A percentile compares a stretch with the other conserved stretches of the same genome.
These are phyloP conservation scores for Macrocybe gigantea DNA, from an alignment of 768 basidiomycete species.

Conservation along the genomic window DNA sequence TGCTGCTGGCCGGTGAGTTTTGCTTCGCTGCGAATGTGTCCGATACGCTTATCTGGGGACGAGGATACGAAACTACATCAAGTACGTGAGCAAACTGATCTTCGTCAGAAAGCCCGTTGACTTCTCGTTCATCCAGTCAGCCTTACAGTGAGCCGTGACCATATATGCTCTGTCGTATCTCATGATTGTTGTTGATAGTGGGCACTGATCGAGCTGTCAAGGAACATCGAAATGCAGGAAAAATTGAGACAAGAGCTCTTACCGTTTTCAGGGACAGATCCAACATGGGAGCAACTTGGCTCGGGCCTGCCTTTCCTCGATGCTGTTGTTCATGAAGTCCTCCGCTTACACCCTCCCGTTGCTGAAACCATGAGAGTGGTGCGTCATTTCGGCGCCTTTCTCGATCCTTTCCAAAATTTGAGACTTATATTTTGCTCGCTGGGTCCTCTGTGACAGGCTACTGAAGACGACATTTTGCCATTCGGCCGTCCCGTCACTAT, in stretches of 20 bases:
- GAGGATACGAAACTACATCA: slow-evolving; percentile 45
- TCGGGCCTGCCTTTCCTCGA: slow-evolving; percentile 51
- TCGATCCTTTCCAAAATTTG: not conserved
- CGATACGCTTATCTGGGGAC: no score
- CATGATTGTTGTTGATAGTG: slow-evolving; percentile 26
- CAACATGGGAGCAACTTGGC: slow-evolving; percentile 48
- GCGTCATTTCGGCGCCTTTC: slow-evolving; percentile 7
- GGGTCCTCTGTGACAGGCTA: slow-evolving; percentile 24
- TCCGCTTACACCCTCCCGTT: slow-evolving; percentile 39
- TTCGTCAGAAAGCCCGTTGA: not conserved
- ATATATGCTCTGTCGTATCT: slow-evolving; percentile 10
- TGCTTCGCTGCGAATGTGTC: no score
- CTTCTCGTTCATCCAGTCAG: not conserved
- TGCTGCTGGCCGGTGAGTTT: slow-evolving; percentile 26
- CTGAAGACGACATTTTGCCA: slow-evolving; percentile 53
- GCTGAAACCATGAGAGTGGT: slow-evolving; percentile 31
- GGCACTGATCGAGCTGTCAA: slow-evolving; percentile 52
- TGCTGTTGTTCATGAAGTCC: slow-evolving; percentile 38
- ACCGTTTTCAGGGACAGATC: slow-evolving; percentile 35
- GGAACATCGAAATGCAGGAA: slow-evolving; percentile 36
- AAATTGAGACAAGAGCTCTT: slow-evolving; percentile 45
- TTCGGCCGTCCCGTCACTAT: slow-evolving; percentile 45
- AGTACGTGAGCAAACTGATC: slow-evolving; percentile 20
- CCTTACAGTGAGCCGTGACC: slow-evolving; percentile 28
- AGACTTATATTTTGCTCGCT: not conserved